Evolutionary conservation across 768 basidiomycete genomes (phyloP).

Genomic region (Lactarius akahatsu): DNA sequence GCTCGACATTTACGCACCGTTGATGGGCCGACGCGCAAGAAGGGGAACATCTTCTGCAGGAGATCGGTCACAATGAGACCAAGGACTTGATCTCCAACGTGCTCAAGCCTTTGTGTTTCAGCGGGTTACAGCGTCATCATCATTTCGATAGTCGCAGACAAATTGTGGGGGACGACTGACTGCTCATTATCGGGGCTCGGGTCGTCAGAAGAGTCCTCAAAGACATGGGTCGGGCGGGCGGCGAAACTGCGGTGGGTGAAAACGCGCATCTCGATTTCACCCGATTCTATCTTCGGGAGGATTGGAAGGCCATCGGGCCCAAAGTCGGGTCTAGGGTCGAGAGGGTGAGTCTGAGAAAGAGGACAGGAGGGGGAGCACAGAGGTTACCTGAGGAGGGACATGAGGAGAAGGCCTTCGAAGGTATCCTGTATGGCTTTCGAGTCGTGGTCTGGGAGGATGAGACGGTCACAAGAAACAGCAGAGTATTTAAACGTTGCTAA

Average conservation of each 20-base stretch:
- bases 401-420: conserved; percentile 24
- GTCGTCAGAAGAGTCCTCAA: conserved; percentile 72
- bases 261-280: conserved; percentile 50
- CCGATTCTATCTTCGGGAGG: conserved; percentile 55
- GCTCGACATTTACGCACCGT: conserved; percentile 46
- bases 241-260: conserved; percentile 76
- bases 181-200: conserved; percentile 81
- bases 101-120: conserved; percentile 55
- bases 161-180: conserved; percentile 40
- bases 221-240: conserved; percentile 69
- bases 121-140: conserved; percentile 2
- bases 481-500: conserved; percentile 23
- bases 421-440: conserved; percentile 10
- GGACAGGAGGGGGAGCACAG: background rate
- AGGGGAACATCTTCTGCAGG: conserved; percentile 62
- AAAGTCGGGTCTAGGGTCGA: conserved; percentile 37
- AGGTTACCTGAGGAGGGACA: conserved; percentile 22
- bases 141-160: background rate
- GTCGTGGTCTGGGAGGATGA: conserved; percentile 1
- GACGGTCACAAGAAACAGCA: background rate
- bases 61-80: conserved; percentile 65
- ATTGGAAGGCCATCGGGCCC: conserved; percentile 45
- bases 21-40: conserved; percentile 72
- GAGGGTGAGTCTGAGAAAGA: background rate
- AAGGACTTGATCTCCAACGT: conserved; percentile 74